Percentiles rank a stretch among this genome's conserved stretches.
Conservation (phyloP, 1,284 basidiomycete species). For the Apiotrichum montevideense region DNA sequence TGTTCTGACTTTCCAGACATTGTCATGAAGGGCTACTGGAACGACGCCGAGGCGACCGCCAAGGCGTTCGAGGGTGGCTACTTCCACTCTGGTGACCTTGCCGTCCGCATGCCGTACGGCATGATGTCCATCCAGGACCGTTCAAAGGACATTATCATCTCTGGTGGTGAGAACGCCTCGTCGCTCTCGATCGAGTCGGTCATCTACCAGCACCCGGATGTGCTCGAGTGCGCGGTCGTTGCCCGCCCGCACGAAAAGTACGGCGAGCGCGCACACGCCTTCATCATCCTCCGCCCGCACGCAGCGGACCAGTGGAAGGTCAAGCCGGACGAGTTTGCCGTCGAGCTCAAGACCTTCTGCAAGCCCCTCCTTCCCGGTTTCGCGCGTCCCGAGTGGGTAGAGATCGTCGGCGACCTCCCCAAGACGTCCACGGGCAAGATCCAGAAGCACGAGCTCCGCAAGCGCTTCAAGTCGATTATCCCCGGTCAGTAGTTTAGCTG, state of each 20-base stretch:
- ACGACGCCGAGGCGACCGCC: conserved; percentile 63
- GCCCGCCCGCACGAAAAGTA: conserved; percentile 64
- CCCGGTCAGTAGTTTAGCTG: neutral
- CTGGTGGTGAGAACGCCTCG: conserved; percentile 81
- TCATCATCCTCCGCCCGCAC: conserved; percentile 56
- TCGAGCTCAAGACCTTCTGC: conserved; percentile 12
- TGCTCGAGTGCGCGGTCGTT: conserved; percentile 68
- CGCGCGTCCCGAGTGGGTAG: conserved; percentile 19
- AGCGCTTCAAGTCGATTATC: conserved; percentile 22
- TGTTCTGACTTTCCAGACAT: conserved; percentile 1
- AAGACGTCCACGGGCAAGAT: conserved; percentile 86
- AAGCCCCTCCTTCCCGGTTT: conserved; percentile 17
- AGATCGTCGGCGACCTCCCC: conserved; percentile 54
- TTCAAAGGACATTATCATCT: conserved; percentile 71
- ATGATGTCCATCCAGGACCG: conserved; percentile 54
- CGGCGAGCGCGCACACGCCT: conserved; percentile 72
- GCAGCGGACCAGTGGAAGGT: neutral
- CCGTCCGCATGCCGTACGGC: conserved; percentile 72
- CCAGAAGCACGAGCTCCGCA: conserved; percentile 64
- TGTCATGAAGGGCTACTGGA: conserved; percentile 60
- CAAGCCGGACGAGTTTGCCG: conserved; percentile 6
- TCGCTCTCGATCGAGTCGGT: conserved; percentile 79
- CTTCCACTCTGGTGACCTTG: conserved; percentile 83
- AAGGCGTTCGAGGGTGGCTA: conserved; percentile 62
- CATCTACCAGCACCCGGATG: conserved; percentile 57